A percentile compares a stretch with the other conserved stretches of the same genome.
Evolutionary conservation across 345 rosid species (phyloP).

Genomic region (Leavenworthia alabamica): DNA sequence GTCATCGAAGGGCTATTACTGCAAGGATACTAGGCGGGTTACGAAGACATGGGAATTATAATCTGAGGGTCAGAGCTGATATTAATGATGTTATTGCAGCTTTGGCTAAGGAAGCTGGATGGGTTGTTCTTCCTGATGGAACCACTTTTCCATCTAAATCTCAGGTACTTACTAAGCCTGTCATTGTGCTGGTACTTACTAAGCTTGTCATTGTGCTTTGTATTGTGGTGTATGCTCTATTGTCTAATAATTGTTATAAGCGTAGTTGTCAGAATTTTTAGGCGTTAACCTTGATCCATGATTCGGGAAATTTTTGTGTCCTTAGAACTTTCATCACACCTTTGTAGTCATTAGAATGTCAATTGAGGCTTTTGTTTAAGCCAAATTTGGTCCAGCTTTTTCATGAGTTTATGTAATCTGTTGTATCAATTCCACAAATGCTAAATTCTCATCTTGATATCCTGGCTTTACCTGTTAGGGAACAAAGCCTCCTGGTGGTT

Average conservation of each 20-base stretch:
- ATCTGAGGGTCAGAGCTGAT: slow-evolving; percentile 97
- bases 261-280: background rate
- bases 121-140: slow-evolving; percentile 99
- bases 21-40: slow-evolving; percentile 96
- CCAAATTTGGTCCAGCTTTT: background rate
- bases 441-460: background rate
- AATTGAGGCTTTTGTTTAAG: background rate
- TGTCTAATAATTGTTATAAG: background rate
- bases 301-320: background rate
- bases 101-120: slow-evolving; percentile 98
- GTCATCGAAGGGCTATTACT: slow-evolving; percentile 92
- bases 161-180: slow-evolving; percentile 49
- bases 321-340: background rate
- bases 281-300: background rate
- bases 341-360: background rate
- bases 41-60: slow-evolving; percentile 95
- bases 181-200: slow-evolving; percentile 39
- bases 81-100: slow-evolving; percentile 98
- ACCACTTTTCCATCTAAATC: slow-evolving; percentile 93
- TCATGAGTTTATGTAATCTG: background rate
- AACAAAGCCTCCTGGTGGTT: slow-evolving; percentile 60
- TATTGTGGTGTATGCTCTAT: background rate
- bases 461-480: slow-evolving; percentile 42
- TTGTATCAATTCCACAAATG: background rate
- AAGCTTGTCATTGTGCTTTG: background rate